A percentile compares a stretch with the other conserved stretches of the same genome.
Evolutionary conservation across 2,329 filamentous ascomycete genomes (phyloP).

Genomic region (Colletotrichum orchidophilum): DNA sequence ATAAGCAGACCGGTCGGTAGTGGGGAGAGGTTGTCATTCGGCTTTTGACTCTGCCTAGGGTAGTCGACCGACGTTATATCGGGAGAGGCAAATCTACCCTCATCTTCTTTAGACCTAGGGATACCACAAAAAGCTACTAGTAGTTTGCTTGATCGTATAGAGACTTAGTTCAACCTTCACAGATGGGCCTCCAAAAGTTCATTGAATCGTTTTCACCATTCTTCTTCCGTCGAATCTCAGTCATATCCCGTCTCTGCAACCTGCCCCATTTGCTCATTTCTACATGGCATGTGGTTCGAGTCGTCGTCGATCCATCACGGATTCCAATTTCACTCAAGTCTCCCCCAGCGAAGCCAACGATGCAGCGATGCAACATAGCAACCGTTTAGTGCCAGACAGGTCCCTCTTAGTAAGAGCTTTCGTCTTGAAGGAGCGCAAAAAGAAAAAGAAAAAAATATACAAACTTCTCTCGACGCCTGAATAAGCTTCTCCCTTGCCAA

Average conservation of each 20-base stretch:
- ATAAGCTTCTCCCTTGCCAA: slow-evolving; percentile 2
- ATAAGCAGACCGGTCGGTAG: background rate
- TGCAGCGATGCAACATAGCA: background rate
- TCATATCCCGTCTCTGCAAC: too few relatives aligned
- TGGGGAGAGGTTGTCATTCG: background rate
- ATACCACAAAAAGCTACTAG: background rate
- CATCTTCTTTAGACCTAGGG: background rate
- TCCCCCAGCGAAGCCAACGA: background rate
- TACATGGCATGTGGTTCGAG: background rate
- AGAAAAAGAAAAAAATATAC: too few relatives aligned
- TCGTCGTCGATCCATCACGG: background rate
- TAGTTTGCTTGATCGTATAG: background rate
- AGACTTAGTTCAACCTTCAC: background rate
- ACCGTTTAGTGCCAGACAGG: background rate
- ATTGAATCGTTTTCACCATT: background rate
- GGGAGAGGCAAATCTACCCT: background rate
- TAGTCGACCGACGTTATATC: background rate
- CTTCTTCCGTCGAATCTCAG: background rate
- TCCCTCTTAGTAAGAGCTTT: background rate
- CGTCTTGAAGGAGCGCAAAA: too few relatives aligned
- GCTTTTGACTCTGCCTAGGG: background rate
- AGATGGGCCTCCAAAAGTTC: background rate
- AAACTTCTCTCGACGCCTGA: background rate
- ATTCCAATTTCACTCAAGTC: background rate
- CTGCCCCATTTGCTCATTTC: background rate